Base-by-base conservation (phyloP, 2,329 filamentous ascomycete species). In the Mycosphaerella sp. region DNA sequence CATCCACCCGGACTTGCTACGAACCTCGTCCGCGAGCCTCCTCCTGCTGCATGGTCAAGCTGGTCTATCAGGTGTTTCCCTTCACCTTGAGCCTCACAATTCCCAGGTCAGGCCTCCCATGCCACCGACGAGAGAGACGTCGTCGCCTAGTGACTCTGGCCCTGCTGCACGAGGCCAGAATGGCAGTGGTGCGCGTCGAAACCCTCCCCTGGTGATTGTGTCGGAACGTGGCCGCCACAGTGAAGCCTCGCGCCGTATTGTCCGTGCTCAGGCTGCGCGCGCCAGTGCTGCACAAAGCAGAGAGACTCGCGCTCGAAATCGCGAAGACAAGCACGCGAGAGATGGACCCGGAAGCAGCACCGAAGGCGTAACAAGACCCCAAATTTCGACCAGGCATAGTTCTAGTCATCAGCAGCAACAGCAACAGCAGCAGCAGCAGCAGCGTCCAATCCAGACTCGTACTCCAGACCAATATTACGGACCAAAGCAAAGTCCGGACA, bases 221-320 rank as follows among this genome's bases (percentile, higher is more conserved):
- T 64, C 63, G 18, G 62, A 66, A 50, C 57, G 55, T 14, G 63
- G 64, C 18, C 49, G 62, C 21, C 63, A 66, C 43, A 63, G 58
- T 32, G 58, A 65, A 39, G 65, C 61, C 13, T 62, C 60, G 7
- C 60, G 65, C 9, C 58, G 65, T 13, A 60, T 66, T 28, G 65
- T 67, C 10, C 59, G 65, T 28, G 64, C 65, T 2, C 65, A 67
- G 41, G 65, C 65, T 25, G 65, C 65, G 27, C 59, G 65, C 37
- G 65, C 65, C 9, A 66, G 64, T 49, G 65, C 65, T 27, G 64
- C 64, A 0, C 62, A 65, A 42, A 64, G 62, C 42, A 46, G 65
- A 50, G 59, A 66, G 34, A 67, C 65, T 8, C 50, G 65, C 56
- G 63, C 63, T 21, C 59, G 64, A 13, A 67, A 67, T 41, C 57